Base-by-base conservation (phyloP, 495 filamentous ascomycete genomes). In the Neurospora sp. region DNA sequence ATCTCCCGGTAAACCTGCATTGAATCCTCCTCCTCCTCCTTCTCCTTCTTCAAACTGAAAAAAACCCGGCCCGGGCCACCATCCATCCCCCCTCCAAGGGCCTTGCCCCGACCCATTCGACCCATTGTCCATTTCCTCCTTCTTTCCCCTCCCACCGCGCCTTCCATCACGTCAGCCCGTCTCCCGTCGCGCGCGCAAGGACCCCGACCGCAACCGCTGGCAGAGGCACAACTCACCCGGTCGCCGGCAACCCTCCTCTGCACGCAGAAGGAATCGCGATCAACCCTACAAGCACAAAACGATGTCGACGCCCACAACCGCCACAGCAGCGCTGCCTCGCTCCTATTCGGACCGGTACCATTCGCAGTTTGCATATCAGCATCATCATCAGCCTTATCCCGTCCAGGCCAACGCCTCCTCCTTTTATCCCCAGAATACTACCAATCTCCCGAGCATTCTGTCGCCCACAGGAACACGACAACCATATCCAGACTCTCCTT, bases 291-390 rank as follows among this genome's bases (percentile, higher is more conserved):
- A 75, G 42, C 75, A 73, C 73, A 78, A 70, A 75, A 81, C 78
- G 79, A 96, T 96, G 93, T 95, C 93, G 84, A 94, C 93, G 20
- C 93, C 93, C 66, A 94, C 93, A 69, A 93, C 91, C 69, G 92
- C 91, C 69, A 93, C 91, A 75, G 91, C 92, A 75, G 93, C 92
- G 76, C 87, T 92, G 79, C 88, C 89, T 76, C 91, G 91, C 78
- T 90, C 90, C 76, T 92, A 91, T 83, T 85, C 87, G 74, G 88
- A 91, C 78, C 88, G 91, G 78, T 91, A 92, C 73, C 91, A 92
- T 75, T 89, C 87, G 76, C 74, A 78, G 14, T 66, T 66, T 35
- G 54, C 54, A 35, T 66, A 66, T 35, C 80, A 82, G 71, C 54
- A 66, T 66, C 54, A 66, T 66, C 54, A 66, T 23, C 54, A 66